Base-by-base conservation (phyloP, 108 stramenopile species). In the Fragilariopsis cylindrus region DNA sequence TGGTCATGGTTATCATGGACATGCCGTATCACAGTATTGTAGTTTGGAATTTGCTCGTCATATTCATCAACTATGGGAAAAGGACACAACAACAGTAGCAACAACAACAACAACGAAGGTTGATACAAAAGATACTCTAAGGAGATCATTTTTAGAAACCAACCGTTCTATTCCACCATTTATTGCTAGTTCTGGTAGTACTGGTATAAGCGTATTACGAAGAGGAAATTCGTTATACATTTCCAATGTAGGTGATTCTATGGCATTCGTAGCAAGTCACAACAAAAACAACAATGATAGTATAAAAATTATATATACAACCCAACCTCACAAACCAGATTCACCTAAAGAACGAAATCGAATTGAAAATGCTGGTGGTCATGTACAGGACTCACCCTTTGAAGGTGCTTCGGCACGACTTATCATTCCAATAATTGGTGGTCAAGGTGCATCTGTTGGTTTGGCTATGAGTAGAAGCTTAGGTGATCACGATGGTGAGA, bases 401-500 rank as follows among this genome's bases (percentile, higher is more conserved):
- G 47, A 69, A 7, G 87, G 81, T 30, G 67, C 57, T 48, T 74
- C 73, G 12, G 70, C 73, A 45, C 76, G 84, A 3, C 58, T 85
- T 5, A 7, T 85, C 12, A 76, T 78, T 64, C 79, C 79, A 4
- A 42, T 74, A 2, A 2, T 5, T 13, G 46, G 18, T 7, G 48
- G 47, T 63, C 65, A 13, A 43, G 40, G 47, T 40, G 50, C 16
- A 12, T 57, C 12, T 12, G 78, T 89, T 45, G 93, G 82, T 15
- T 70, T 92, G 60, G 90, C 88, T 48, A 92, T 92, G 90, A 88
- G 87, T 62, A 80, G 94, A 47, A 78, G 72, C 66, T 76, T 95
- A 60, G 94, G 94, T 12, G 91, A 95, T 65, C 67, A 41, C 56
- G 90, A 90, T 62, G 87, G 82, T 60, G 74, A 78, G 44, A 70